phyloP scores from a whole-genome alignment of 2,329 filamentous ascomycete species.

The Talaromyces amestolkiae region DNA sequence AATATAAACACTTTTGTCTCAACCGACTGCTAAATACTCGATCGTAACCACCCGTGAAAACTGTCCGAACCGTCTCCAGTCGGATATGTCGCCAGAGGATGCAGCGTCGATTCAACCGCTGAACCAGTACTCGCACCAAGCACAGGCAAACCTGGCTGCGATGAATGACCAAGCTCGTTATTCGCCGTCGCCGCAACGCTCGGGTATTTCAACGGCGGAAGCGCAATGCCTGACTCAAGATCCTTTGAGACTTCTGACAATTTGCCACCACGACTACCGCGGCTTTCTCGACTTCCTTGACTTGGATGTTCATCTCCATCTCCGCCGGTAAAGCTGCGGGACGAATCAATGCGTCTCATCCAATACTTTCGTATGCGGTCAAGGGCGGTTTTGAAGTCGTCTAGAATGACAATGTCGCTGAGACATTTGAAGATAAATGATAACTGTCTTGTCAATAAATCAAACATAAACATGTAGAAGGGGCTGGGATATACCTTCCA shows the following conservation, averaged over 20 bases:
- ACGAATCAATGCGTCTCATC: constrained; percentile 21
- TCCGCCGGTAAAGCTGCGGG: not conserved
- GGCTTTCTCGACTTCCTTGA: not conserved
- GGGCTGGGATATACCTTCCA: constrained; percentile 46
- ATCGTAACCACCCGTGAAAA: not conserved
- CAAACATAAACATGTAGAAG: no score
- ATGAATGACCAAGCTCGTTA: not conserved
- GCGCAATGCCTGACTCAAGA: not conserved
- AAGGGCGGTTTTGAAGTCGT: constrained; percentile 64
- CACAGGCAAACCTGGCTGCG: not conserved
- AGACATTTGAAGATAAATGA: constrained; percentile 59
- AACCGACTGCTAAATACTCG: not conserved
- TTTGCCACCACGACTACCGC: not conserved
- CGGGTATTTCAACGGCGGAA: not conserved
- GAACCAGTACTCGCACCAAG: not conserved
- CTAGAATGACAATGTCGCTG: constrained; percentile 56
- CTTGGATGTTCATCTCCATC: not conserved
- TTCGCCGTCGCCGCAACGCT: not conserved
- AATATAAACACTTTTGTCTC: not conserved
- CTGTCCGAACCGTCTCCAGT: not conserved
- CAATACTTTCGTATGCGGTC: constrained; percentile 39
- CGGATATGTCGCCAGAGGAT: not conserved
- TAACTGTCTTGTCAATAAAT: constrained; percentile 27
- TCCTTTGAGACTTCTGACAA: not conserved
- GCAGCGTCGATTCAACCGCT: not conserved